Percentiles rank a stretch among this genome's conserved stretches.
Conservation (phyloP, 2,329 filamentous ascomycete genomes). For the Stachybotrys chlorohalonatus region DNA sequence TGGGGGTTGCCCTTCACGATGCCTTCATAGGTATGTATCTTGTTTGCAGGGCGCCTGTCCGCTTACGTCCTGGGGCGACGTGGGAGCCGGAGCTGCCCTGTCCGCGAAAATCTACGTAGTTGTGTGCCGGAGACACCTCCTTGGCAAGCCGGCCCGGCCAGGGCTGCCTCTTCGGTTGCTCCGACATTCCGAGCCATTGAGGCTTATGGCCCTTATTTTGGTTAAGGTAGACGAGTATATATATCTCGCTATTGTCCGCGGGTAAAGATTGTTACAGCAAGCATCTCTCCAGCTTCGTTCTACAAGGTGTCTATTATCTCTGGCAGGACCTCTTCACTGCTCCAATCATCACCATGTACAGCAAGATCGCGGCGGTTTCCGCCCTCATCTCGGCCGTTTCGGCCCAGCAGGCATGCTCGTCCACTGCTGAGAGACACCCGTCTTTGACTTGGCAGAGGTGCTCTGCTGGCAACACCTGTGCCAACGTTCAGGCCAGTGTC, state of each 20-base stretch:
- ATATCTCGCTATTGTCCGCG: not conserved
- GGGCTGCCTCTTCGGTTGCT: not conserved
- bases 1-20: not conserved
- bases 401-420: slow-evolving; percentile 38
- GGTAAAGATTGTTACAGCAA: not conserved
- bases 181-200: not conserved
- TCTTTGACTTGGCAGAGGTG: slow-evolving; percentile 40
- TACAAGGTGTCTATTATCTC: not conserved
- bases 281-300: not conserved
- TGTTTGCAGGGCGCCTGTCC: not conserved
- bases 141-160: not conserved
- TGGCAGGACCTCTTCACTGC: not conserved
- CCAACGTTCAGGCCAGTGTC: slow-evolving; percentile 33
- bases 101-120: not conserved
- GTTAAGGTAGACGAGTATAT: not conserved
- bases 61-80: not conserved
- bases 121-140: not conserved
- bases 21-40: not conserved
- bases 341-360: slow-evolving; percentile 8
- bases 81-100: not conserved
- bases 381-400: slow-evolving; percentile 5
- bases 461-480: slow-evolving; percentile 36
- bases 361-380: slow-evolving; percentile 9
- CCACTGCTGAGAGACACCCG: slow-evolving; percentile 39
- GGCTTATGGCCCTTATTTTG: not conserved